Evolutionary conservation across 805 yeast species (phyloP).

Genomic region (Candida bentonensis): DNA sequence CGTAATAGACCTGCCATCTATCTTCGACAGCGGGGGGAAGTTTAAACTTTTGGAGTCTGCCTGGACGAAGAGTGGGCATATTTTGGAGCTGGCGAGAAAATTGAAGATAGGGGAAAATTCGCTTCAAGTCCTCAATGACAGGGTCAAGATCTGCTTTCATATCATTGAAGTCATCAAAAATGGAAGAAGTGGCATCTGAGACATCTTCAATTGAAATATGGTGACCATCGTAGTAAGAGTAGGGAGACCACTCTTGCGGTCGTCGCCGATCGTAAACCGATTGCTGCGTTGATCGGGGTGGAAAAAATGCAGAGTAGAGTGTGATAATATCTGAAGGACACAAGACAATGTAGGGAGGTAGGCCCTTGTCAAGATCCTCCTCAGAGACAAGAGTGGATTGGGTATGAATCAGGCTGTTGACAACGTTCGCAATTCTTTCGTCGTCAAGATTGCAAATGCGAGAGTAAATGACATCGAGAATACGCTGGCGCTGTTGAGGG

Average conservation of each 20-base stretch:
- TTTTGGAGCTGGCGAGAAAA: constrained; percentile 19
- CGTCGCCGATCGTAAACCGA: background rate
- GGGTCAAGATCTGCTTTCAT: constrained; percentile 13
- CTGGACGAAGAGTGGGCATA: constrained; percentile 11
- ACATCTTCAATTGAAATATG: background rate
- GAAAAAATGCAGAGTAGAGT: constrained; percentile 12
- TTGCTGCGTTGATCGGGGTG: constrained; percentile 8
- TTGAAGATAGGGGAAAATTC: constrained; percentile 14
- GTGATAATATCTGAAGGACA: constrained; percentile 13
- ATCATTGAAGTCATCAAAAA: constrained; percentile 4
- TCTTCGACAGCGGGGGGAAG: constrained; percentile 1
- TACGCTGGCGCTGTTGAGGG: background rate
- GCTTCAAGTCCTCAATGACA: constrained; percentile 10
- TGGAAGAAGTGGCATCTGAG: background rate
- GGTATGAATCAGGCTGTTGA: background rate
- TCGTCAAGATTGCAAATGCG: background rate
- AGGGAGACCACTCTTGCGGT: background rate
- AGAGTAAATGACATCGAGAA: background rate
- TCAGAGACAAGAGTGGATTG: background rate
- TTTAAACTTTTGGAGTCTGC: constrained; percentile 7
- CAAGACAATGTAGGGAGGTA: constrained; percentile 7
- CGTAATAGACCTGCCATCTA: constrained; percentile 14
- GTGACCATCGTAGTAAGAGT: constrained; percentile 1
- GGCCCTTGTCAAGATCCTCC: background rate
- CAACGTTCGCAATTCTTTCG: background rate